Conservation (phyloP, 495 filamentous ascomycete genomes). For the Penicillium goetzii region DNA sequence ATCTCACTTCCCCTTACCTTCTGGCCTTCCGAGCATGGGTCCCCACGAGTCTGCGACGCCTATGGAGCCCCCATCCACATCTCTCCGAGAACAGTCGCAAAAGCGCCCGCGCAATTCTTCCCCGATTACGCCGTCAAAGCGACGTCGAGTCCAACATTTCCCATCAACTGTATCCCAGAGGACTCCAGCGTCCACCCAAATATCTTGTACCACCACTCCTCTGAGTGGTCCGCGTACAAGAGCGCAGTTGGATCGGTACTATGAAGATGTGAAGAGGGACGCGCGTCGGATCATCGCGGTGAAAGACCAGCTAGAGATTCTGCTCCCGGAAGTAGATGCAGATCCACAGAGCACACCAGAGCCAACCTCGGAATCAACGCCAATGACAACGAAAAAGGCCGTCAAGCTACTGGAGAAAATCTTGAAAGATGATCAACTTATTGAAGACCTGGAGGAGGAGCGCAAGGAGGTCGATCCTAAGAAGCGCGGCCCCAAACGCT, state of each 20-base stretch:
- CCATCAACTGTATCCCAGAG: neutral
- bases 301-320: neutral
- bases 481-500: neutral
- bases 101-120: neutral
- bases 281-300: neutral
- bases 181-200: neutral
- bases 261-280: neutral
- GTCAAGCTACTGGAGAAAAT: neutral
- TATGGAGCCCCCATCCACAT: neutral
- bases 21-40: neutral
- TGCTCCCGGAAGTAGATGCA: neutral
- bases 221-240: neutral
- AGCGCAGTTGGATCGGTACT: neutral
- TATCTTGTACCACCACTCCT: neutral
- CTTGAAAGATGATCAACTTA: neutral
- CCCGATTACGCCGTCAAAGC: slow-evolving; percentile 1
- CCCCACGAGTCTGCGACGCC: neutral
- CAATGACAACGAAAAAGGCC: neutral
- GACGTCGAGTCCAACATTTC: neutral
- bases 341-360: slow-evolving; percentile 5
- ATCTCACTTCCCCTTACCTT: neutral
- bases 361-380: neutral
- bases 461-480: neutral
- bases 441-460: neutral
- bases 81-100: neutral